Percentiles rank a stretch among this genome's conserved stretches.
Evolutionary conservation across 2,329 filamentous ascomycete species (phyloP).

Genomic region (Orbilia blumenaviensis): DNA sequence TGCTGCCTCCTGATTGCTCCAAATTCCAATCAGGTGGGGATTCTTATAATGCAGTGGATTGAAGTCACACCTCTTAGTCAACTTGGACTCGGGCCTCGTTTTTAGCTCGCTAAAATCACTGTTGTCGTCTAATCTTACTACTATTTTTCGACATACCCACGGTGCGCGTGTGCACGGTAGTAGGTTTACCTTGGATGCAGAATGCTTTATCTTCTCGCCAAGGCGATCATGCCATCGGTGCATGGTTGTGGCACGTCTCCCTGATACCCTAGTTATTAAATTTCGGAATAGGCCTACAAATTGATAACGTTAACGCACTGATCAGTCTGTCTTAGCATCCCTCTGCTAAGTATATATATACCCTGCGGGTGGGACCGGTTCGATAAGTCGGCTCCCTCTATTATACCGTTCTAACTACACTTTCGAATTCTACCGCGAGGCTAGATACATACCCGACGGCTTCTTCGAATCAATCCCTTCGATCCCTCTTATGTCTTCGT

Average conservation of each 20-base stretch:
- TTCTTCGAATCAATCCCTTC: not conserved
- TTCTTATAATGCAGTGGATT: not conserved
- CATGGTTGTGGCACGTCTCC: not conserved
- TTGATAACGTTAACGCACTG: slow-evolving; percentile 3
- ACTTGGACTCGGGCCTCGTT: not conserved
- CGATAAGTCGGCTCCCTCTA: no score
- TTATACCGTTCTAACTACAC: no score
- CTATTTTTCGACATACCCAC: no score
- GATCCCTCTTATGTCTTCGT: slow-evolving; percentile 9
- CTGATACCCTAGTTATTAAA: not conserved
- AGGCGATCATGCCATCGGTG: not conserved
- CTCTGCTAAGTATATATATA: not conserved
- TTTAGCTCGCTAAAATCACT: not conserved
- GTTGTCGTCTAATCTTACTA: not conserved
- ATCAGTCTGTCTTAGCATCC: not conserved
- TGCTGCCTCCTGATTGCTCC: not conserved
- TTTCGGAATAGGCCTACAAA: not conserved
- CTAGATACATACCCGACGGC: no score
- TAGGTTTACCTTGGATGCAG: not conserved
- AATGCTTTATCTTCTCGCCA: not conserved
- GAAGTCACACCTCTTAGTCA: not conserved
- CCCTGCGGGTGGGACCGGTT: no score
- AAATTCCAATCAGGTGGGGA: not conserved
- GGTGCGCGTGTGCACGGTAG: no score
- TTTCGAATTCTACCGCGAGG: no score